A percentile compares a stretch with the other conserved stretches of the same genome.
These are phyloP conservation scores for Helotiales sp. DNA, from an alignment of 2,329 filamentous ascomycete species.

Conservation along the genomic window DNA sequence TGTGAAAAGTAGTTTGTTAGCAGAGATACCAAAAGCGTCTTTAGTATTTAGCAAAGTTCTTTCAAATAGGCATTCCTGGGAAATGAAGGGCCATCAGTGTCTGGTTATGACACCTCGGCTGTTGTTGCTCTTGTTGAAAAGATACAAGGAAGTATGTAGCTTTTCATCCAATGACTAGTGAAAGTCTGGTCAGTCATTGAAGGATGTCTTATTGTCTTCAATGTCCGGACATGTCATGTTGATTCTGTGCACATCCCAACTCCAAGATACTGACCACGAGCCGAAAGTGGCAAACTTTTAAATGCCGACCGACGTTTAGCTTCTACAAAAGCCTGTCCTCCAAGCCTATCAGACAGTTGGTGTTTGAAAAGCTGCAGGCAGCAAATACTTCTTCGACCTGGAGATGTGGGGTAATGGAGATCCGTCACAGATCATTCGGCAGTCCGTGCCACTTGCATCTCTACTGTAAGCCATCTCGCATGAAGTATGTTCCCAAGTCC, in stretches of 20 bases:
- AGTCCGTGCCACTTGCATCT: not conserved
- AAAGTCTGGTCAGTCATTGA: too few species aligned
- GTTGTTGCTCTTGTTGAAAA: too few species aligned
- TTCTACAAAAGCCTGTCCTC: too few species aligned
- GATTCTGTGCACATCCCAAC: too few species aligned
- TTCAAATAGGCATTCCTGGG: not conserved
- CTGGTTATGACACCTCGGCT: not conserved
- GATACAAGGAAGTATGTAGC: too few species aligned
- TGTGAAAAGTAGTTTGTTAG: constrained; percentile 16
- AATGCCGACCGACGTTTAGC: too few species aligned
- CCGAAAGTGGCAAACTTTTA: too few species aligned
- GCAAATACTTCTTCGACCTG: not conserved
- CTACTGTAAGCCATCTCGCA: not conserved
- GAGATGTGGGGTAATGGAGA: not conserved
- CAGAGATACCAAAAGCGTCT: not conserved
- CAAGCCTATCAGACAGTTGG: too few species aligned
- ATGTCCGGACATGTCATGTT: too few species aligned
- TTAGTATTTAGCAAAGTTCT: not conserved
- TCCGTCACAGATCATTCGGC: not conserved
- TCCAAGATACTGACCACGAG: too few species aligned
- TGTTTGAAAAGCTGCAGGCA: not conserved
- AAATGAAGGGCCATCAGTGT: not conserved
- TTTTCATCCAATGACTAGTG: too few species aligned
- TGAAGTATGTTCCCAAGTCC: not conserved
- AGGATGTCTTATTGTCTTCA: too few species aligned